Evolutionary conservation across 495 filamentous ascomycete genomes (phyloP).

Genomic region (Annulohypoxylon nitens): DNA sequence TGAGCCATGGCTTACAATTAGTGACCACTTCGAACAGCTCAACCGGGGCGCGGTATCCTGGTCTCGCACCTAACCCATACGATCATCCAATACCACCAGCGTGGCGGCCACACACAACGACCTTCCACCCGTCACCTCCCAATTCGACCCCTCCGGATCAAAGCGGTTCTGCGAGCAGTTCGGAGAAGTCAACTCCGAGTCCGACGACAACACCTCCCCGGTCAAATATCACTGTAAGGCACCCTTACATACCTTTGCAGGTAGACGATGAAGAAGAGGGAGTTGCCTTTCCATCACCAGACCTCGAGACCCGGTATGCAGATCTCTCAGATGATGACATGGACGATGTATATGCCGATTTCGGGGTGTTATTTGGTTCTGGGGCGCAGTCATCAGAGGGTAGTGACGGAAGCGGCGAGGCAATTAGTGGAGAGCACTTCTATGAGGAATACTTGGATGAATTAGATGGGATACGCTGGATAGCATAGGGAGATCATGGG

Average conservation of each 20-base stretch:
- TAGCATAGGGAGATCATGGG: slow-evolving; percentile 32
- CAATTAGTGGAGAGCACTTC: slow-evolving; percentile 43
- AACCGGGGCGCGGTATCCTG: slow-evolving; percentile 35
- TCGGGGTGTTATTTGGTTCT: slow-evolving; percentile 60
- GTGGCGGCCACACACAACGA: slow-evolving; percentile 45
- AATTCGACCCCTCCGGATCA: neutral
- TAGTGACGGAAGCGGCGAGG: slow-evolving; percentile 12
- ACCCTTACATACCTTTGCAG: slow-evolving; percentile 14
- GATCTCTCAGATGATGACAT: slow-evolving; percentile 57
- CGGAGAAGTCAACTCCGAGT: neutral
- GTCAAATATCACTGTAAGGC: slow-evolving; percentile 1
- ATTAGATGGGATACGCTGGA: slow-evolving; percentile 59
- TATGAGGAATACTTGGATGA: slow-evolving; percentile 61
- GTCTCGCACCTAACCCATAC: slow-evolving; percentile 25
- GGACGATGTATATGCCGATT: slow-evolving; percentile 63
- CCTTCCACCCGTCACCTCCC: slow-evolving; percentile 27
- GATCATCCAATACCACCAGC: slow-evolving; percentile 35
- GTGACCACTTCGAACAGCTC: slow-evolving; percentile 38
- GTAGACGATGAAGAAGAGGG: slow-evolving; percentile 50
- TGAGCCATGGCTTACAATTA: slow-evolving; percentile 45
- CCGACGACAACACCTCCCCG: neutral
- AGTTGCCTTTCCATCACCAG: slow-evolving; percentile 58
- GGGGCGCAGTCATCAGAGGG: slow-evolving; percentile 40
- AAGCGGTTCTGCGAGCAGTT: neutral
- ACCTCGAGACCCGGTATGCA: slow-evolving; percentile 59